These are phyloP conservation scores for Diaporthe citriasiana DNA, from an alignment of 2,329 filamentous ascomycete genomes.

Conservation along the genomic window DNA sequence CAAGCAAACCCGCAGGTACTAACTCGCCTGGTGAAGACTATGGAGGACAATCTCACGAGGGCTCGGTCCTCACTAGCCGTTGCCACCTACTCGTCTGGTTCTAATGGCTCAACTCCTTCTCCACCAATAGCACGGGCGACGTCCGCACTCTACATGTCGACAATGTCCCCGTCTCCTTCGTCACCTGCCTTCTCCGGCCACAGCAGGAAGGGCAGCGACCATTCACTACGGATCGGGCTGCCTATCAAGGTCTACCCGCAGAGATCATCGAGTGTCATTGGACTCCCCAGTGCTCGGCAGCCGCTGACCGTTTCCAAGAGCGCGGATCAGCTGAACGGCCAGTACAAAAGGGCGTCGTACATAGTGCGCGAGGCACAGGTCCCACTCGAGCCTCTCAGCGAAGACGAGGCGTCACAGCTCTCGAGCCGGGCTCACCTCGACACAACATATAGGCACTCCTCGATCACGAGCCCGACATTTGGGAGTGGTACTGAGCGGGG, in stretches of 20 bases:
- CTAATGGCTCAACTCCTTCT: slow-evolving; percentile 67
- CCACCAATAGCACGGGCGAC: slow-evolving; percentile 61
- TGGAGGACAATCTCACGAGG: slow-evolving; percentile 91
- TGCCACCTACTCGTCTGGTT: slow-evolving; percentile 70
- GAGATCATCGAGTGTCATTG: slow-evolving; percentile 75
- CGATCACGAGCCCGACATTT: slow-evolving; percentile 61
- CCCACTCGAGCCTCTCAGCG: slow-evolving; percentile 66
- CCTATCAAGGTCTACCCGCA: slow-evolving; percentile 61
- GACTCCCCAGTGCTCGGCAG: slow-evolving; percentile 70
- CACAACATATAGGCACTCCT: slow-evolving; percentile 48
- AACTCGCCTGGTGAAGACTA: slow-evolving; percentile 71
- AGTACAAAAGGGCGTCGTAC: slow-evolving; percentile 52
- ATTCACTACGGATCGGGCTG: slow-evolving; percentile 62
- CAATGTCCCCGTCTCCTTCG: slow-evolving; percentile 46
- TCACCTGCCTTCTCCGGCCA: slow-evolving; percentile 59
- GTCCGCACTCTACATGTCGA: slow-evolving; percentile 54
- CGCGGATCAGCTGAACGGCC: slow-evolving; percentile 56
- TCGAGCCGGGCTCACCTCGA: slow-evolving; percentile 9
- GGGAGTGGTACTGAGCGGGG: slow-evolving; percentile 60
- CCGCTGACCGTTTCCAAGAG: slow-evolving; percentile 60
- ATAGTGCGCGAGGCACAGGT: slow-evolving; percentile 55
- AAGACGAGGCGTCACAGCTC: slow-evolving; percentile 60
- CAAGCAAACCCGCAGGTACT: slow-evolving; percentile 40
- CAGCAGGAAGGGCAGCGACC: slow-evolving; percentile 73
- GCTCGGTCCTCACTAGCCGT: slow-evolving; percentile 78